These are phyloP conservation scores for Arabidopsis hybrid DNA, from an alignment of 441 rosid genomes.

Conservation along the genomic window DNA sequence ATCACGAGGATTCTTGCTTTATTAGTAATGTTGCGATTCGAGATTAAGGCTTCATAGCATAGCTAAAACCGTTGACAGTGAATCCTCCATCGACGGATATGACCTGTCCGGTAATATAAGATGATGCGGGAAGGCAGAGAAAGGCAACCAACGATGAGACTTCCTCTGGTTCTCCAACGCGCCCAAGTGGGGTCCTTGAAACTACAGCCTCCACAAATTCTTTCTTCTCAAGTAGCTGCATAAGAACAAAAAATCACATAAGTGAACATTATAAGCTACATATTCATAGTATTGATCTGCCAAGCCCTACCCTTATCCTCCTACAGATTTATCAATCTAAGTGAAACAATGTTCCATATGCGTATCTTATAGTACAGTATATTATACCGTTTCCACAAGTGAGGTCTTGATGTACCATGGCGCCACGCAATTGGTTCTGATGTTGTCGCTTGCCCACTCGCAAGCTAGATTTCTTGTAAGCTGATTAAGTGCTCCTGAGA, in stretches of 20 bases:
- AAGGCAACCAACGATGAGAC: slow-evolving; percentile 79
- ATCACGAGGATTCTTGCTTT: slow-evolving; percentile 15
- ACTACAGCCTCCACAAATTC: slow-evolving; percentile 56
- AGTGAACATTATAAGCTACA: too few relatives aligned
- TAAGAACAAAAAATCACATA: not conserved
- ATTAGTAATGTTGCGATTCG: not conserved
- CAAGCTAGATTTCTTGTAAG: slow-evolving; percentile 87
- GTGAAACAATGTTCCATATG: slow-evolving; percentile 7
- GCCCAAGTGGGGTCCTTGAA: slow-evolving; percentile 74
- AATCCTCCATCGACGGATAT: slow-evolving; percentile 86
- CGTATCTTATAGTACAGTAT: not conserved
- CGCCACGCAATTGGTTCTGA: slow-evolving; percentile 77
- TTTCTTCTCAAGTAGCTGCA: slow-evolving; percentile 67
- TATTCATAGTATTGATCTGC: not conserved
- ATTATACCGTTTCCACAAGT: slow-evolving; percentile 59
- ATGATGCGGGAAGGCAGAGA: slow-evolving; percentile 84
- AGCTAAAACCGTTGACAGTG: slow-evolving; percentile 63
- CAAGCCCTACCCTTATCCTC: not conserved
- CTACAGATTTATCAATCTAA: slow-evolving; percentile 9
- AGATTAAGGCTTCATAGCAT: slow-evolving; percentile 34
- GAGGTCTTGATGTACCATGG: slow-evolving; percentile 90
- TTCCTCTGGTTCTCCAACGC: slow-evolving; percentile 80
- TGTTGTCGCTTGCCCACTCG: slow-evolving; percentile 92
- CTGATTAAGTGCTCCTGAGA: slow-evolving; percentile 82
- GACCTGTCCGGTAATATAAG: slow-evolving; percentile 85